phyloP scores from a whole-genome alignment of 2,329 filamentous ascomycete genomes.

The Trichoderma sp. region DNA sequence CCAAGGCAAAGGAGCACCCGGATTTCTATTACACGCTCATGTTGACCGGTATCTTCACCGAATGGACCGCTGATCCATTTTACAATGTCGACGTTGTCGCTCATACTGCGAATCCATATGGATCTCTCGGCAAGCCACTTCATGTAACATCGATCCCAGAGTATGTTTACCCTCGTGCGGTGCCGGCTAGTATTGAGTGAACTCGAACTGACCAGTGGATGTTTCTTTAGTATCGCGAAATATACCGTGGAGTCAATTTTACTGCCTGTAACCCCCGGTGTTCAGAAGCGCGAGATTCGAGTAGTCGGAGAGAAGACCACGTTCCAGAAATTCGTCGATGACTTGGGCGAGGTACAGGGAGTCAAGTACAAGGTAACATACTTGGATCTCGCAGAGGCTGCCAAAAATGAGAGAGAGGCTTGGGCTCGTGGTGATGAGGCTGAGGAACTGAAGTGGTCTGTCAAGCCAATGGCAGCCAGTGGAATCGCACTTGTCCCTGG shows the following conservation, averaged over 20 bases:
- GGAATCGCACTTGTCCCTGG: slow-evolving; percentile 10
- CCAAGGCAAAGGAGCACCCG: slow-evolving; percentile 4
- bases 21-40: slow-evolving; percentile 18
- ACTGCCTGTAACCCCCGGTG: background rate
- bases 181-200: fast-evolving
- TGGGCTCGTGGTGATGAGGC: slow-evolving; percentile 1
- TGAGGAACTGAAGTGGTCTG: slow-evolving; percentile 6
- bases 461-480: slow-evolving; percentile 11
- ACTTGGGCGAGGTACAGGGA: slow-evolving; percentile 7
- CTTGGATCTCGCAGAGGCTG: background rate
- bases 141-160: slow-evolving; percentile 6
- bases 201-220: background rate
- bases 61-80: slow-evolving; percentile 11
- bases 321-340: slow-evolving; percentile 5
- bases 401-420: slow-evolving; percentile 3
- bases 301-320: background rate
- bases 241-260: slow-evolving; percentile 8
- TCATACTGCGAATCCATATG: slow-evolving; percentile 7
- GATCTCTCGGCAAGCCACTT: background rate
- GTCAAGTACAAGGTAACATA: slow-evolving; percentile 2
- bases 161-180: background rate
- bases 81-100: slow-evolving; percentile 1
- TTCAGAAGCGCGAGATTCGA: slow-evolving; percentile 8
- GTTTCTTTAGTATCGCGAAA: background rate
- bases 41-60: slow-evolving; percentile 18